These are phyloP conservation scores for Amphibolis antarctica DNA, from an alignment of 106 monocot genomes.

Conservation along the genomic window DNA sequence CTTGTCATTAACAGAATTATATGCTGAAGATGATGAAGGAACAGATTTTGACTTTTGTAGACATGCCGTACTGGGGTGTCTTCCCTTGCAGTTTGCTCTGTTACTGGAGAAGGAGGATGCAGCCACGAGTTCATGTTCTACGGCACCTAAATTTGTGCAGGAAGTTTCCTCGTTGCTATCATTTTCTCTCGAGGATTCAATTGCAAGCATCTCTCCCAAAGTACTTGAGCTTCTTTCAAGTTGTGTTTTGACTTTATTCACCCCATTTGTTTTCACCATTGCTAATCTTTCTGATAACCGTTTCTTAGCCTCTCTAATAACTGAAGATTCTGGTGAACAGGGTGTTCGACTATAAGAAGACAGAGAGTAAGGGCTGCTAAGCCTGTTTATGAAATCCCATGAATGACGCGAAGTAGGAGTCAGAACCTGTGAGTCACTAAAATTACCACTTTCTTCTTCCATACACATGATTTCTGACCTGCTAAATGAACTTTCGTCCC, in stretches of 20 bases:
- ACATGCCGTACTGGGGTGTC: slow-evolving; percentile 1
- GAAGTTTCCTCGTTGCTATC: slow-evolving; percentile 1
- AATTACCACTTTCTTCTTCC: slow-evolving; percentile 32
- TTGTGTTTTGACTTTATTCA: slow-evolving; percentile 21
- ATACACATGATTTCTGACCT: slow-evolving; percentile 44
- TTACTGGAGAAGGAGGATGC: slow-evolving; percentile 6
- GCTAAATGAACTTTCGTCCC: slow-evolving; percentile 68
- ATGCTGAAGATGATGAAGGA: slow-evolving; percentile 24
- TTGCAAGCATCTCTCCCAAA: slow-evolving; percentile 44
- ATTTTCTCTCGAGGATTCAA: slow-evolving; percentile 21
- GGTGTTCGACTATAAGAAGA: slow-evolving; percentile 39
- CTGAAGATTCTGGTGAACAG: slow-evolving; percentile 64
- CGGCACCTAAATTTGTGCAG: slow-evolving; percentile 10
- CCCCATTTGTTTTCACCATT: slow-evolving; percentile 25
- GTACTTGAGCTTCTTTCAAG: slow-evolving; percentile 33
- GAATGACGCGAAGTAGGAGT: slow-evolving; percentile 50
- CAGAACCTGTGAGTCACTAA: slow-evolving; percentile 39
- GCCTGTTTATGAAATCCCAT: slow-evolving; percentile 32
- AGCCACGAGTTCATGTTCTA: slow-evolving; percentile 14
- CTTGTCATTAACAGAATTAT: slow-evolving; percentile 13
- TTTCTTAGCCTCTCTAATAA: slow-evolving; percentile 76
- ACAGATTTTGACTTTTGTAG: slow-evolving; percentile 39
- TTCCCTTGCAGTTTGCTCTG: slow-evolving; percentile 3
- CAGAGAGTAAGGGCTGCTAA: slow-evolving; percentile 39
- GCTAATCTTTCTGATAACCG: slow-evolving; percentile 77